Percentiles rank a stretch among this genome's conserved stretches.
These are phyloP conservation scores for Neurospora tetrasperma DNA, from an alignment of 495 filamentous ascomycete genomes.

Conservation along the genomic window DNA sequence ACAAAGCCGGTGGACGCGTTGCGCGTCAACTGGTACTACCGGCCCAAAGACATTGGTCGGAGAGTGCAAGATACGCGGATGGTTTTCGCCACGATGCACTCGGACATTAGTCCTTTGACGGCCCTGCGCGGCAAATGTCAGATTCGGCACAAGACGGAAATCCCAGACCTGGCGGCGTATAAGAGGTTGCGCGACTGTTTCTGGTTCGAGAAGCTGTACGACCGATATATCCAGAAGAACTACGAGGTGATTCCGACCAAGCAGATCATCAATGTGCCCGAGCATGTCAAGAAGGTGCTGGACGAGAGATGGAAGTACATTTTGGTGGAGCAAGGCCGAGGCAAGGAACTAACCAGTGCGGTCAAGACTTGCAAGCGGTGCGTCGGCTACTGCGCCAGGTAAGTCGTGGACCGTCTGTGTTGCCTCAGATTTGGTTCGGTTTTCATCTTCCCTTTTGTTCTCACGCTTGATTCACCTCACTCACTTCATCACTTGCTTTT, in stretches of 20 bases:
- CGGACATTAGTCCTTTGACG: slow-evolving; percentile 85
- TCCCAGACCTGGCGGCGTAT: slow-evolving; percentile 72
- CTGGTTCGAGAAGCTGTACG: slow-evolving; percentile 96
- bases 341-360: slow-evolving; percentile 91
- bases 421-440: slow-evolving; percentile 3
- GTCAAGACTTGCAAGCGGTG: slow-evolving; percentile 96
- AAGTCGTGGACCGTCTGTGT: slow-evolving; percentile 27
- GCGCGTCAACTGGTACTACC: slow-evolving; percentile 96
- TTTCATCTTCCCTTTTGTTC: neutral
- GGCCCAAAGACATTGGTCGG: slow-evolving; percentile 88
- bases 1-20: slow-evolving; percentile 70
- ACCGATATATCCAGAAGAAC: slow-evolving; percentile 93
- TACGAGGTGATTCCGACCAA: slow-evolving; percentile 92
- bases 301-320: slow-evolving; percentile 95
- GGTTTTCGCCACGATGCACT: slow-evolving; percentile 96
- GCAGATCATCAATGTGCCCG: slow-evolving; percentile 91
- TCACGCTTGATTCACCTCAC: neutral
- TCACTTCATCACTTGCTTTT: slow-evolving; percentile 3
- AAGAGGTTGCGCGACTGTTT: slow-evolving; percentile 76
- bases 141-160: slow-evolving; percentile 78
- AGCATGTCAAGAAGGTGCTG: slow-evolving; percentile 84
- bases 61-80: slow-evolving; percentile 81
- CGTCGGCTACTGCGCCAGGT: slow-evolving; percentile 78
- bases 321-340: slow-evolving; percentile 78
- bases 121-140: slow-evolving; percentile 86